Base-by-base conservation (phyloP, 2,329 filamentous ascomycete species). In the Neonectria faginata region DNA sequence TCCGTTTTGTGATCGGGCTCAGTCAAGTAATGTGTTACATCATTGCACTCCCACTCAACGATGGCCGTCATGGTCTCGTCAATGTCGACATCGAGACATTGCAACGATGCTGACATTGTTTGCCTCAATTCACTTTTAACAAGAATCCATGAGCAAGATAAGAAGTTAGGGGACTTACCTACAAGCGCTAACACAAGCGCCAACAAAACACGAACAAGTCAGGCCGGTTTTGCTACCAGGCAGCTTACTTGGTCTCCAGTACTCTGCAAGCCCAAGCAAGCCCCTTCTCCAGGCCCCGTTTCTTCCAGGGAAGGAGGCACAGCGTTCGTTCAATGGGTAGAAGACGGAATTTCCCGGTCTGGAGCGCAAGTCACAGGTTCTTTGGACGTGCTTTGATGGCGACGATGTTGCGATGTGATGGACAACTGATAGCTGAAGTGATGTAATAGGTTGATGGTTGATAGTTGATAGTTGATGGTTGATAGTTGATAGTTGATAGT, bases 211-310 rank as follows among this genome's bases (percentile, higher is more conserved):
- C 61, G 27, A 33, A 39, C 61, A 51, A 60, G 29, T 11, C 42
- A 33, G 25, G 25, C 25, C 39, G 41, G 54, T 50, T 62, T 62
- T 55, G 54, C 39, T 47, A 27, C 1, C 18, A 47, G 60, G 60
- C 54, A 41, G 18, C 53, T 16, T 62, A 36, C 36, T 54, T 48
- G 22, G 54, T 58, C 45, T 31, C 54, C 54, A 62, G 60, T 53
- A 52, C 44, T 57, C 60, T 58, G 54, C 60, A 41, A 62, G 60
- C 20, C 45, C 39, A 58, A 58, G 47, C 54, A 53, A 58, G 54
- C 39, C 31, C 60, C 54, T 58, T 62, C 60, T 25, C 12, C 47
- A 53, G 18, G 54, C 36, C 59, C 60, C 60, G 53, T 27, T 58
- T 58, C 47, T 62, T 62, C 58, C 58, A 55, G 47, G 47, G 41